phyloP scores from a whole-genome alignment of 2,329 filamentous ascomycete species.

The Phyllosticta citrichinensis region DNA sequence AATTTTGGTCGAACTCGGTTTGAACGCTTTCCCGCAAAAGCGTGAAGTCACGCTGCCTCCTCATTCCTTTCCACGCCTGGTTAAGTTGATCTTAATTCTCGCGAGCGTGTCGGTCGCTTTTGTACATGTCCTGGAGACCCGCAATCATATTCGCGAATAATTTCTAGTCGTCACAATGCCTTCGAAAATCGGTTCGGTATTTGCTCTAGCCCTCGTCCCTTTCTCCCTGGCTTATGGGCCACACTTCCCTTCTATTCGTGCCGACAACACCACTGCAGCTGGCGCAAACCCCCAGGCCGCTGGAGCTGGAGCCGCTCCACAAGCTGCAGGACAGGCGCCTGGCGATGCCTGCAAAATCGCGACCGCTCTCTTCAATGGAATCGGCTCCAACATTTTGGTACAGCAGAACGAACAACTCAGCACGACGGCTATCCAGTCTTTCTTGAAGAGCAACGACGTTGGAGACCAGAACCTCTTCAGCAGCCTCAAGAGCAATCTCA shows the following conservation, averaged over 20 bases:
- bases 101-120: background rate
- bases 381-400: conserved; percentile 1
- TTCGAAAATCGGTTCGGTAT: background rate
- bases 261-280: background rate
- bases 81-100: background rate
- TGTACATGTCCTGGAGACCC: background rate
- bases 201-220: background rate
- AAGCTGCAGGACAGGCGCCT: background rate
- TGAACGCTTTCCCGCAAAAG: background rate
- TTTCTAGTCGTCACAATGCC: background rate
- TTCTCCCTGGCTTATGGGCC: background rate
- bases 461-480: background rate
- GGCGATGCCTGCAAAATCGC: background rate
- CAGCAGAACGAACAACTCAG: conserved; percentile 1
- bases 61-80: background rate
- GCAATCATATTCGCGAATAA: background rate
- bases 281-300: background rate
- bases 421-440: background rate
- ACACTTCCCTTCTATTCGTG: background rate
- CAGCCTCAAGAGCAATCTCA: background rate
- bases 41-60: background rate
- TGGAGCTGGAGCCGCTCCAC: background rate
- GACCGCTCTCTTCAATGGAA: background rate
- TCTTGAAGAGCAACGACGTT: background rate
- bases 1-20: background rate